Evolutionary conservation across 352 stramenopile species (phyloP).

Genomic region (Phytopythium delawarense): DNA sequence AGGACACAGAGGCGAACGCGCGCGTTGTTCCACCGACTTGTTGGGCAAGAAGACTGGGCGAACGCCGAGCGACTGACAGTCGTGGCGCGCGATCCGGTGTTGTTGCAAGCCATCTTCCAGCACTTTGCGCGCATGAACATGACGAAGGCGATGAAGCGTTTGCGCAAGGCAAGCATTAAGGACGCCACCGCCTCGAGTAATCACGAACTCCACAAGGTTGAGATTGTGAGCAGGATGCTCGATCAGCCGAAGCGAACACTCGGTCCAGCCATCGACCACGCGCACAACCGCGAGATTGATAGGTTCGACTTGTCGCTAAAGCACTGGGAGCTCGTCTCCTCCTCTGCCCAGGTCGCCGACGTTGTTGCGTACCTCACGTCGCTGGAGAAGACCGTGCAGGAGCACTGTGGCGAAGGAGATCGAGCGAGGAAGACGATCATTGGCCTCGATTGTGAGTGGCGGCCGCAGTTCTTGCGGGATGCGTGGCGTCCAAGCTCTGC

Average conservation of each 20-base stretch:
- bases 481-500: background rate
- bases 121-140: conserved; percentile 30
- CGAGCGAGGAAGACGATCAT: conserved; percentile 22
- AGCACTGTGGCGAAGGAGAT: conserved; percentile 3
- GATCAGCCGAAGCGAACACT: background rate
- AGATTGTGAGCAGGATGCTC: no score
- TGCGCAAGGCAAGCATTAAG: conserved; percentile 22
- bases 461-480: conserved; percentile 38
- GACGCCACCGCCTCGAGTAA: no score
- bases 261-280: conserved; percentile 19
- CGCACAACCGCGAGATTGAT: conserved; percentile 14
- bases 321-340: conserved; percentile 31
- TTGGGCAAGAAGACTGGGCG: conserved; percentile 43
- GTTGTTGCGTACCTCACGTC: conserved; percentile 19
- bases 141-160: conserved; percentile 52
- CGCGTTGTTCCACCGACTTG: conserved; percentile 21
- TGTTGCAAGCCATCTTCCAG: conserved; percentile 30
- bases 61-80: conserved; percentile 34
- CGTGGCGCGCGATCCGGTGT: conserved; percentile 14
- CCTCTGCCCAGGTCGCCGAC: conserved; percentile 13
- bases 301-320: background rate
- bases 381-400: conserved; percentile 5
- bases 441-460: conserved; percentile 66
- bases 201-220: background rate
- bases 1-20: background rate